A percentile compares a stretch with the other conserved stretches of the same genome.
Conservation (phyloP, 2,329 filamentous ascomycete species). For the Neofusicoccum parvum region DNA sequence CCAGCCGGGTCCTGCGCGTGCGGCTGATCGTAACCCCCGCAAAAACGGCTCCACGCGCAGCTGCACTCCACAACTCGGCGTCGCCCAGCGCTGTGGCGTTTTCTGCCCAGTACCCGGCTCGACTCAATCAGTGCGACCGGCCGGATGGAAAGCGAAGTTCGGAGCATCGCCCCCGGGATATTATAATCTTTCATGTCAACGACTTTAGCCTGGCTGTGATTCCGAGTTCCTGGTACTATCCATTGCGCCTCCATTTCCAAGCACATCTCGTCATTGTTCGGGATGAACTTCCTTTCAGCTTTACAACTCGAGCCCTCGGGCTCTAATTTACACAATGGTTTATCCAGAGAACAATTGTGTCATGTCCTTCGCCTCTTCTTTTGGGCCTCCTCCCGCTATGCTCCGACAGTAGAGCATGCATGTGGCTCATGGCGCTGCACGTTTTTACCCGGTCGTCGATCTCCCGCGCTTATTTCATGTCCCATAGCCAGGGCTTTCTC, state of each 20-base stretch:
- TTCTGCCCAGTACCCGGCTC: too few species aligned
- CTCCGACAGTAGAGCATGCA: background rate
- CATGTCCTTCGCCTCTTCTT: background rate
- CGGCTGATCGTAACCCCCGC: background rate
- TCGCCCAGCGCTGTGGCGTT: background rate
- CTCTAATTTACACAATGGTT: too few species aligned
- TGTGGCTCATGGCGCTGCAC: background rate
- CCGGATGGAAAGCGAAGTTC: background rate
- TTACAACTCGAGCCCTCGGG: too few species aligned
- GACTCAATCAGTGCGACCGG: background rate
- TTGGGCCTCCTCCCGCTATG: background rate
- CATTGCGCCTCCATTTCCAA: too few species aligned
- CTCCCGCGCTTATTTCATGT: background rate
- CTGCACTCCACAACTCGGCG: background rate
- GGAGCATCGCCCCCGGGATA: background rate
- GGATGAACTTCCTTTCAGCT: too few species aligned
- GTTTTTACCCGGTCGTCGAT: conserved; percentile 8
- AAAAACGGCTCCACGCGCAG: background rate
- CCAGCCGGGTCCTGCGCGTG: background rate
- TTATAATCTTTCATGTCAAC: background rate
- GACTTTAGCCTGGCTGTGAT: background rate
- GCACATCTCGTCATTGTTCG: too few species aligned
- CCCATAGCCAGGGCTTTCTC: background rate
- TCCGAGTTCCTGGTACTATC: background rate
- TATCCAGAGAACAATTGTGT: too few species aligned